Evolutionary conservation across 768 basidiomycete genomes (phyloP).

Genomic region (Xerocomellus dryophilus): DNA sequence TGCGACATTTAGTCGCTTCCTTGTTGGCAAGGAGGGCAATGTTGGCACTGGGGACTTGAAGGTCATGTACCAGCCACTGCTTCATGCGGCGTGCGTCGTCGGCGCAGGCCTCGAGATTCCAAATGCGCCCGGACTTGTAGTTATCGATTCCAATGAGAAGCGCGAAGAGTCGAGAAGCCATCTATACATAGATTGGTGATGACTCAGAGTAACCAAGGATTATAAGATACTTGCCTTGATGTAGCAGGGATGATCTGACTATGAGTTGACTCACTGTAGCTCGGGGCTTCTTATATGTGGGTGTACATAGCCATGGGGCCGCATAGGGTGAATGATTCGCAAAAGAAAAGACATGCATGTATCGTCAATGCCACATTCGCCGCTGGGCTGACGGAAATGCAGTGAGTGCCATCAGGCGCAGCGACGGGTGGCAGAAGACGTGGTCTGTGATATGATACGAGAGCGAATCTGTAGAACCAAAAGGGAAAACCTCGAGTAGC

Average conservation of each 20-base stretch:
- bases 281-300: conserved; percentile 17
- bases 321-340: neutral
- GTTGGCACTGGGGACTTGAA: conserved; percentile 57
- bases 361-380: conserved; percentile 3
- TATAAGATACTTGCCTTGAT: conserved; percentile 10
- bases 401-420: conserved; percentile 13
- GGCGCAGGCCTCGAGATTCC: conserved; percentile 64
- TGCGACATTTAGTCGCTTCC: conserved; percentile 57
- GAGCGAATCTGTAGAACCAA: conserved; percentile 6
- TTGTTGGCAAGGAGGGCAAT: conserved; percentile 55
- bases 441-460: neutral
- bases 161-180: conserved; percentile 54
- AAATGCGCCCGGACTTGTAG: conserved; percentile 62
- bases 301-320: conserved; percentile 11
- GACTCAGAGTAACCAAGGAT: neutral
- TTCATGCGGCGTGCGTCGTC: conserved; percentile 60
- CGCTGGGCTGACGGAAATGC: conserved; percentile 20
- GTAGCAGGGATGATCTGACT: conserved; percentile 9
- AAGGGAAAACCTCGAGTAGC: neutral
- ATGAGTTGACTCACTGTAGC: neutral
- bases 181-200: conserved; percentile 23
- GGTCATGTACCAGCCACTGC: conserved; percentile 53
- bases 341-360: neutral
- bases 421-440: neutral
- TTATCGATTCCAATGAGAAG: conserved; percentile 67